Percentiles rank a stretch among this genome's conserved stretches.
Conservation (phyloP, 129 eudicot genomes). For the Daucus carota region DH1_v3.0 NC_030389.2:43606001-43606500, state of each 20-base stretch:
- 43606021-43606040: slow-evolving; percentile 49
- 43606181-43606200: not conserved
- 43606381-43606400: not conserved
- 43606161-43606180: not conserved
- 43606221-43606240: not conserved
- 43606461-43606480: too few relatives aligned
- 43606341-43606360: too few relatives aligned
- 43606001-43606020: slow-evolving; percentile 53
- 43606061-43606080: slow-evolving; percentile 26
- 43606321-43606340: too few relatives aligned
- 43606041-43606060: slow-evolving; percentile 75
- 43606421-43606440: too few relatives aligned
- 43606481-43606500: too few relatives aligned
- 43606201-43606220: not conserved
- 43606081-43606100: slow-evolving; percentile 21
- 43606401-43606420: not conserved
- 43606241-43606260: not conserved
- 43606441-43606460: too few relatives aligned
- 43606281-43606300: not conserved
- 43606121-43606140: not conserved
- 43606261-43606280: not conserved
- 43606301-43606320: not conserved
- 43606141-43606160: not conserved
- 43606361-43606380: too few relatives aligned
- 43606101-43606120: not conserved